A percentile compares a stretch with the other conserved stretches of the same genome.
These are phyloP conservation scores for Gentiana macrophylla DNA, from an alignment of 257 asterid genomes.

Conservation along the genomic window DNA sequence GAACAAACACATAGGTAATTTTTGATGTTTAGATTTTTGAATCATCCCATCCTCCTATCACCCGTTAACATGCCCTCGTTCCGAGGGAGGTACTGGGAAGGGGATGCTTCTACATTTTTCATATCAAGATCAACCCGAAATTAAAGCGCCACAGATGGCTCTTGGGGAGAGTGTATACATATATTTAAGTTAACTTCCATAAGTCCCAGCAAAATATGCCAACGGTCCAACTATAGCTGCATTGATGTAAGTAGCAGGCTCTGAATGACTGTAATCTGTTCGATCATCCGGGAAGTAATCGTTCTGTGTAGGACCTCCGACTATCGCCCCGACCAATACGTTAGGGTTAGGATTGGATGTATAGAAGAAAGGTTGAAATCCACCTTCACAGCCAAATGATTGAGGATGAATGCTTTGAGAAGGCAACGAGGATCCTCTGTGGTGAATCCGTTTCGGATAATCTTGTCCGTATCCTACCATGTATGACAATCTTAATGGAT, in stretches of 20 bases:
- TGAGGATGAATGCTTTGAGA: conserved; percentile 35
- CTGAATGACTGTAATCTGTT: conserved; percentile 57
- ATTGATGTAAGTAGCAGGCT: conserved; percentile 80
- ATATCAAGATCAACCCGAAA: not conserved
- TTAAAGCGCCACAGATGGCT: not conserved
- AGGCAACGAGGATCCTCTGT: conserved; percentile 77
- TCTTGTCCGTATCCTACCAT: conserved; percentile 76
- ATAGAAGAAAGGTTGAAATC: conserved; percentile 50
- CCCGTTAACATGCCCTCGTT: not conserved
- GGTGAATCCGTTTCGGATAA: conserved; percentile 65
- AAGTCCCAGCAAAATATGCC: conserved; percentile 50
- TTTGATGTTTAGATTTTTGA: too few species aligned
- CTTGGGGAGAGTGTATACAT: not conserved
- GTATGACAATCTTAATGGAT: conserved; percentile 74
- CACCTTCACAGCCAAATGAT: conserved; percentile 53
- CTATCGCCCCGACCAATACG: conserved; percentile 47
- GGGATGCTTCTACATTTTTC: not conserved
- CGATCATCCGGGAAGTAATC: conserved; percentile 70
- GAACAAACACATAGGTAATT: too few species aligned
- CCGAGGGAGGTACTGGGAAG: not conserved
- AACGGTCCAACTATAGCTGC: conserved; percentile 82
- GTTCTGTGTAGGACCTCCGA: conserved; percentile 81
- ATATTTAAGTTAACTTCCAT: not conserved
- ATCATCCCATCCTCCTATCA: too few species aligned
- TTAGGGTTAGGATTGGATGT: conserved; percentile 55